phyloP scores from a whole-genome alignment of 129 eudicot species.

The Flaveria robusta region DNA sequence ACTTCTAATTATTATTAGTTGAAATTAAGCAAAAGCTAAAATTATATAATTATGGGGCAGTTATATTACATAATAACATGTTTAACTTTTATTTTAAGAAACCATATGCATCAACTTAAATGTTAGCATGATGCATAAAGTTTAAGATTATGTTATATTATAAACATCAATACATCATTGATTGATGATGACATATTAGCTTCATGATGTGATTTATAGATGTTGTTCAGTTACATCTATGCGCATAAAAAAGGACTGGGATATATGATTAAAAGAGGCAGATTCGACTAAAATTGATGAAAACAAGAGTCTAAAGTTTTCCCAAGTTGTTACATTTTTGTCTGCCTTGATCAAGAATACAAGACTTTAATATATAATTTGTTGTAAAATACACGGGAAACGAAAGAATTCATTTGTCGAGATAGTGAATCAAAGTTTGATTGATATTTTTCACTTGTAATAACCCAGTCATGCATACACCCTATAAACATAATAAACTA shows the following conservation, averaged over 20 bases:
- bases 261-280: background rate
- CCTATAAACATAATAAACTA: background rate
- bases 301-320: background rate
- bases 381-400: background rate
- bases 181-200: background rate
- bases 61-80: background rate
- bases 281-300: background rate
- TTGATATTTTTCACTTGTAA: no score
- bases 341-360: background rate
- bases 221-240: background rate
- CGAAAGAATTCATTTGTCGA: background rate
- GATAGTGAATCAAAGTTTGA: background rate
- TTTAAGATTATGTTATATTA: background rate
- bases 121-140: no score
- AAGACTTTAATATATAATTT: background rate
- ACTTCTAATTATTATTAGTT: background rate
- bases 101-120: background rate
- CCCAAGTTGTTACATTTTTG: background rate
- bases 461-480: no score
- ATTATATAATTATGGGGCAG: slow-evolving; percentile 1
- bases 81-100: no score
- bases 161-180: background rate
- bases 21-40: background rate
- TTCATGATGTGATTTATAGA: background rate
- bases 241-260: background rate